Evolutionary conservation across 306 rosid genomes (phyloP), one percentile per base, ranked within the genome.

Genomic region (Biancaea sappan): DNA sequence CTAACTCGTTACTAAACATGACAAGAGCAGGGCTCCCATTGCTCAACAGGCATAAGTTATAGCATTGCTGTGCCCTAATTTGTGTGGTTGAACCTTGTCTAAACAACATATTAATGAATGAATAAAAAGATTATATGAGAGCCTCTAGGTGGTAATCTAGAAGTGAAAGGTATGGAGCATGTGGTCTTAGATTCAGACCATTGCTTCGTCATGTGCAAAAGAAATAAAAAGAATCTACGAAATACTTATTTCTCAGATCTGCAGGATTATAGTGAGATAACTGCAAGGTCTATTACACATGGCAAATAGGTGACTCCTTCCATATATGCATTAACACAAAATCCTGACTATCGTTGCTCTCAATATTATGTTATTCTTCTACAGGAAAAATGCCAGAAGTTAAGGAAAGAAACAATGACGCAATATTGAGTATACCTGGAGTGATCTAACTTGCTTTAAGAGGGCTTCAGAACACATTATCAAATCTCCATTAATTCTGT

Each of bases 401-500:
- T 31, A 19, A 19, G 9, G 25, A 61, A 44, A 62, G 22, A 44
- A 34, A 63, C 73, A 69, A 9, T 25, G 54, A 59, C 60, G 41
- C 52, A 34, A 44, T 4, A 16, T 31, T 18, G 47, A 35, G 31
- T 61, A 69, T 85, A 91, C 98, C 98, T 91, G 97, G 80, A 90
- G 93, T 79, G 97, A 90, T 83, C 98, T 84, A 78, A 91, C 97
- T 90, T 94, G 95, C 88, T 88, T 94, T 72, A 94, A 77, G 46
- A 92, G 92, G 44, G 98, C 96, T 84, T 91, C 98, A 50, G 91
- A 86, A 79, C 97, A 91, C 98, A 91, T 94, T 57, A 81, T 41
- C 44, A 86, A 83, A 80, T 94, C 96, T 73, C 95, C 97, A 73
- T 91, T 91, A 64, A 90, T 77, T 84, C 76, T 89, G 80, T 94